Evolutionary conservation across 371 early-diverging fungal species (phyloP), one percentile per base, ranked within the genome.

Genomic region (Circinella umbellata): DNA sequence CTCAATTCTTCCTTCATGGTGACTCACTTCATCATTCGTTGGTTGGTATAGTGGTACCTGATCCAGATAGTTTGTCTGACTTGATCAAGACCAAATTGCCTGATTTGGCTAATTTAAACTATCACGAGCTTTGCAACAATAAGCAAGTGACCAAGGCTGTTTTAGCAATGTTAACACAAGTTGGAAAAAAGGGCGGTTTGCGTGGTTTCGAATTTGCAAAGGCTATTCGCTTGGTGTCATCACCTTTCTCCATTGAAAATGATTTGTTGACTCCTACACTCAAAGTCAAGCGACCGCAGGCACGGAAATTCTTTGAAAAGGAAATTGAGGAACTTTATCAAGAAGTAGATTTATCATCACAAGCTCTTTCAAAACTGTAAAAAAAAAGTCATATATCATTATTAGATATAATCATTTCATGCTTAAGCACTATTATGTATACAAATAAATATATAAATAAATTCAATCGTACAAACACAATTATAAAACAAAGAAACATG

Each of bases 21-120:
- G 95, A 96, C 73, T 91, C 94, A 37, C 76, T 93, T 17, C 89
- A 94, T 76, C 85, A 77, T 72, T 83, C 82, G 34, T 82, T 97
- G 63, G 96, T 97, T 1, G 94, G 87, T 35, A 87, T 98, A 47
- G 77, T 93, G 5, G 96, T 97, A 3, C 96, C 96, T 8, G 93
- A 93, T 39, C 76, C 86, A 27, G 90, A 89, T 36, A 74, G 76
- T 1, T 79, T 88, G 66, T 66, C 71, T 17, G 71, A 67, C 10
- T 81, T 84, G 71, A n/a, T 72, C 20, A 54, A 42, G 7, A 77
- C 77, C 34, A 76, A 81, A 63, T 55, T 78, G 0, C 72, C 80
- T 39, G 71, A 75, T 3, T 72, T 77, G 1, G 69, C 73, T 14
- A 78, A 71, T 51, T 73, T 80, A 67, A 67, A 69, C 36, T 76